These are phyloP conservation scores for Adiantum capillusveneris DNA, from an alignment of 75 land plant species.

Conservation along the genomic window DNA sequence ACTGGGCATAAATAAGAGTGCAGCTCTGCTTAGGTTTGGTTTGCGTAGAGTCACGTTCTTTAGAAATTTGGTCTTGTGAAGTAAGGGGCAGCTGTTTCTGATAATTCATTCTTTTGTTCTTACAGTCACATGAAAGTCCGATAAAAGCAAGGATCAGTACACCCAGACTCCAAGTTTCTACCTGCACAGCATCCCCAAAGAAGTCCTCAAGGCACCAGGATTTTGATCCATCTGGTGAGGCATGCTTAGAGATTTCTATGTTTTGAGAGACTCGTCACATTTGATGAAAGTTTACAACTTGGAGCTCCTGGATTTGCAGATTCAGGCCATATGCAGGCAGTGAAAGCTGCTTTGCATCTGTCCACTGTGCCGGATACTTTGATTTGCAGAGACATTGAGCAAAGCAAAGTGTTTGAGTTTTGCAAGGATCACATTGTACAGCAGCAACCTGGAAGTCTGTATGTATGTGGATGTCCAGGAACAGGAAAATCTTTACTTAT, in stretches of 20 bases:
- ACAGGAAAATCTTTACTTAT: constrained; percentile 87
- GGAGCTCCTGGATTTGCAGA: constrained; percentile 35
- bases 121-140: neutral
- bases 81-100: too few species aligned
- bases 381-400: constrained; percentile 78
- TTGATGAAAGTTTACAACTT: neutral
- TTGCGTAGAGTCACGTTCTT: too few species aligned
- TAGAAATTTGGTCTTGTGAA: too few species aligned
- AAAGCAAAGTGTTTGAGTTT: constrained; percentile 56
- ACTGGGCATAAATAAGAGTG: too few species aligned
- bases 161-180: neutral
- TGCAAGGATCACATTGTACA: constrained; percentile 60
- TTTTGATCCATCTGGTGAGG: neutral
- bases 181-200: neutral
- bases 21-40: too few species aligned
- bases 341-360: constrained; percentile 78
- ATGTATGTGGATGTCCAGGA: constrained; percentile 93
- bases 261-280: neutral
- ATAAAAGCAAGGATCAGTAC: neutral
- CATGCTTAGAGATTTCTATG: neutral
- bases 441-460: constrained; percentile 75
- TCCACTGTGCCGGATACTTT: constrained; percentile 49
- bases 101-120: neutral
- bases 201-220: neutral
- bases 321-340: constrained; percentile 53